Base-by-base conservation (phyloP, 106 monocot species). In the Phalaenopsis equestris region DNA sequence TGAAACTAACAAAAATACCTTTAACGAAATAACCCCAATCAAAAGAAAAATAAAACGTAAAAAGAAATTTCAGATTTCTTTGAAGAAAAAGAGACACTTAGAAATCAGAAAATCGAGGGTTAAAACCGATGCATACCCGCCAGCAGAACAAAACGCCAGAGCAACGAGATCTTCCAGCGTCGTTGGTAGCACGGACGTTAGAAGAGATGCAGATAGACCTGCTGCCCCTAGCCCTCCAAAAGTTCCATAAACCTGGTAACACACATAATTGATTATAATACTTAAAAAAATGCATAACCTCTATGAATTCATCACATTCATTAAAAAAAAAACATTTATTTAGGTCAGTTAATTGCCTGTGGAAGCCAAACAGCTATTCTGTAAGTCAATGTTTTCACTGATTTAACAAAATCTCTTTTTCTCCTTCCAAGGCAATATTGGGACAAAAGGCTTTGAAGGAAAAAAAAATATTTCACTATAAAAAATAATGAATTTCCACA, bases 91-190 rank as follows among this genome's bases (percentile, higher is more conserved):
- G 30, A 30, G 30, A 30, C 30, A 30, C 30, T 30, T 30, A 30
- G 30, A 30, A 30, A 30, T 30, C 30, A 30, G 17, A 61, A 14
- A 36, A 18, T 7, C 30, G 2, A 38, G 56, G 23, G 37, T 61
- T 56, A 19, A 67, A 57, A 77, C 73, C 1, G 72, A 57, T 68
- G 11, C 73, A 87, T 93, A 98, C 98, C 98, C 98, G 81, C 94
- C 94, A 82, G 91, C 83, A 58, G 94, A 90, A 84, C 98, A 98
- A 83, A 93, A 85, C 3, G 80, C 84, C 74, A 98, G 86, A 77
- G 98, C 98, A 79, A 98, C 89, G 83, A 98, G 98, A 80, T 98
- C 98, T 81, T 98, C 98, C 56, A 90, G 55, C 45, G 98, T 93
- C 12, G 94, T 94, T 75, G 92, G 90, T 47, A 98, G 56, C 76